Percentiles rank a stretch among this genome's conserved stretches.
Conservation (phyloP, 2,329 filamentous ascomycete genomes). For the Talaromyces sp. region DNA sequence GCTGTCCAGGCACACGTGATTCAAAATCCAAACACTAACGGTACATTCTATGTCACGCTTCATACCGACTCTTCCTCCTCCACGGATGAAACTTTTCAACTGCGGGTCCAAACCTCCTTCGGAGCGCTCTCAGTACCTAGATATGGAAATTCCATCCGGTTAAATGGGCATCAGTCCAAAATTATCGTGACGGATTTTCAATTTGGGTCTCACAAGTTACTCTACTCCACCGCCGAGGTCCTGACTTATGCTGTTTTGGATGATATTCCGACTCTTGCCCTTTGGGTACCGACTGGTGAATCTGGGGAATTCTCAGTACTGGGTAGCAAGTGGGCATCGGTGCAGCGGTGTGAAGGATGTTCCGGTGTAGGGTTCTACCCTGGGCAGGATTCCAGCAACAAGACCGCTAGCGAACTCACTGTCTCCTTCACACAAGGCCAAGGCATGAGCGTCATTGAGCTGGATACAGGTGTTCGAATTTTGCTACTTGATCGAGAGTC, state of each 20-base stretch:
- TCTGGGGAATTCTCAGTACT: constrained; percentile 41
- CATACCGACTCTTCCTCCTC: constrained; percentile 62
- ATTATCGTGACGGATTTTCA: constrained; percentile 44
- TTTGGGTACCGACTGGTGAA: constrained; percentile 40
- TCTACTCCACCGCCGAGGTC: constrained; percentile 45
- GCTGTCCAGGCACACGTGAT: not conserved
- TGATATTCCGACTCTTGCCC: constrained; percentile 48
- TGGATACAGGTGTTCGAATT: constrained; percentile 49
- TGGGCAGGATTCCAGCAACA: constrained; percentile 32
- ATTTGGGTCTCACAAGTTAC: constrained; percentile 48
- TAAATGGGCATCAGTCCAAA: constrained; percentile 45
- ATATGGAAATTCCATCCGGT: constrained; percentile 35
- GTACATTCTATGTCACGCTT: constrained; percentile 64
- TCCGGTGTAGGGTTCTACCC: constrained; percentile 43
- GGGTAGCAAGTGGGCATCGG: constrained; percentile 29
- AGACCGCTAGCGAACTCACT: constrained; percentile 29
- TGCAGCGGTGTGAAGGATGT: constrained; percentile 41
- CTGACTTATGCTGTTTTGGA: constrained; percentile 57
- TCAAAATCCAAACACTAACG: constrained; percentile 35
- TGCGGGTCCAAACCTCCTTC: constrained; percentile 52
- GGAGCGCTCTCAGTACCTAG: constrained; percentile 42
- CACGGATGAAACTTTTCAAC: constrained; percentile 57
- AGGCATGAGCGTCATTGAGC: constrained; percentile 48
- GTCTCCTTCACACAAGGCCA: constrained; percentile 50
- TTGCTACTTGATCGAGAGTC: constrained; percentile 54